Percentiles rank a stretch among this genome's conserved stretches.
phyloP scores from a whole-genome alignment of 352 stramenopile genomes.

The Thalassiosira hispida region DNA sequence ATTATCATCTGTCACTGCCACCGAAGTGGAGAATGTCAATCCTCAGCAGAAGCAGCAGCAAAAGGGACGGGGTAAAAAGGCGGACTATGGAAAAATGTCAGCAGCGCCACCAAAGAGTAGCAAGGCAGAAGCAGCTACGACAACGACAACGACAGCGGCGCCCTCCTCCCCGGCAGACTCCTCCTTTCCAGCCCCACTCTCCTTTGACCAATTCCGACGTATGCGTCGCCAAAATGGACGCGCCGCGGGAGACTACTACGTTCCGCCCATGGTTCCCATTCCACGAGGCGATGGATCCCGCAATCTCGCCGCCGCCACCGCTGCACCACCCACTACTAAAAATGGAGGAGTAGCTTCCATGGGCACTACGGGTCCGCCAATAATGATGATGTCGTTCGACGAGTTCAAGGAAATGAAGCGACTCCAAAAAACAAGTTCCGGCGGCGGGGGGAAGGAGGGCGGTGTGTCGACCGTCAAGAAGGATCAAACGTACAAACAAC shows the following conservation, averaged over 20 bases:
- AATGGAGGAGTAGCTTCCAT: no score
- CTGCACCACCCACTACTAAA: no score
- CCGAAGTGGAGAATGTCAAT: conserved; percentile 14
- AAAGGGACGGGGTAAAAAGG: not conserved
- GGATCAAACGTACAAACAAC: not conserved
- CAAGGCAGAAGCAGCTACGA: not conserved
- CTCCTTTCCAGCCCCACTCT: not conserved
- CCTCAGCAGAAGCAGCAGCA: not conserved
- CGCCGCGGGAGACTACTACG: not conserved
- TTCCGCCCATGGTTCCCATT: not conserved
- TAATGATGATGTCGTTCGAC: conserved; percentile 7
- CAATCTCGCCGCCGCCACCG: not conserved
- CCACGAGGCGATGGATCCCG: not conserved
- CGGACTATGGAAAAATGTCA: no score
- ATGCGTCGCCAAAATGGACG: not conserved
- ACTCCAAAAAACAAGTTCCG: not conserved
- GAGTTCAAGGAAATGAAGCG: conserved; percentile 11
- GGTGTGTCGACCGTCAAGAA: no score
- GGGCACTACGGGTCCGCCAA: no score
- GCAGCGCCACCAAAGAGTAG: not conserved
- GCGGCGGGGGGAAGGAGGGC: not conserved
- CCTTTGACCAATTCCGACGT: conserved; percentile 10
- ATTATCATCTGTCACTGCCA: not conserved
- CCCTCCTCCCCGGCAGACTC: not conserved
- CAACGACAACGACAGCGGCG: not conserved